These are phyloP conservation scores for Cicer chorassanicum DNA, from an alignment of 306 rosid genomes.

Conservation along the genomic window DNA sequence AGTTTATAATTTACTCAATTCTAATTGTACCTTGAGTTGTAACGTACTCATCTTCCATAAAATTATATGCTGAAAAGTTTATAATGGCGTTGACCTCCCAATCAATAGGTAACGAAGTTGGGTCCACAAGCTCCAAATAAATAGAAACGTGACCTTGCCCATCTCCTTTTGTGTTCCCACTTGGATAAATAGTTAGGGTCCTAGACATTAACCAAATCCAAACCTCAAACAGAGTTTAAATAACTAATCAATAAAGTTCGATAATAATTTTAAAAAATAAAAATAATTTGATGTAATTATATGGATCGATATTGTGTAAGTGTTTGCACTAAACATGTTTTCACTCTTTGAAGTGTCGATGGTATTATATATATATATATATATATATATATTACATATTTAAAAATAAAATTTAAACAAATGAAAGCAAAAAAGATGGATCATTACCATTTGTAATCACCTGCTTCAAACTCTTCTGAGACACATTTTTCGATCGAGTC, in stretches of 20 bases:
- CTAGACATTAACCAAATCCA: background rate
- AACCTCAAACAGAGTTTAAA: background rate
- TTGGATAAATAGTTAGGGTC: slow-evolving; percentile 46
- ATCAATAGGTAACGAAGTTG: slow-evolving; percentile 35
- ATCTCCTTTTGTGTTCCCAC: slow-evolving; percentile 41
- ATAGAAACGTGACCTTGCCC: slow-evolving; percentile 53
- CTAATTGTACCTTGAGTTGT: slow-evolving; percentile 43
- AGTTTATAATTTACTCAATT: background rate
- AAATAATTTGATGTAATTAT: no score
- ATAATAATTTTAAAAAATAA: no score
- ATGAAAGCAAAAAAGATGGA: no score
- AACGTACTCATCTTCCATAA: slow-evolving; percentile 35
- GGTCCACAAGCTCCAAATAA: slow-evolving; percentile 27
- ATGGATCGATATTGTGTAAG: no score
- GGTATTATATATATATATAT: no score
- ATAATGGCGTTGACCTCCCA: slow-evolving; percentile 55
- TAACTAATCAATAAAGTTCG: no score
- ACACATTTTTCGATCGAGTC: slow-evolving; percentile 40
- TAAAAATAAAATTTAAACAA: no score
- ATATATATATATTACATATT: no score
- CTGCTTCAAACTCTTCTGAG: slow-evolving; percentile 50
- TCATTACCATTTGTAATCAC: slow-evolving; percentile 50
- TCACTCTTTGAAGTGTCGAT: no score
- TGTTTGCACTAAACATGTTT: no score
- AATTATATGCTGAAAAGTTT: slow-evolving; percentile 46